Percentiles rank a stretch among this genome's conserved stretches.
phyloP scores from a whole-genome alignment of 2,329 filamentous ascomycete species.

The Talaromyces piceae region DNA sequence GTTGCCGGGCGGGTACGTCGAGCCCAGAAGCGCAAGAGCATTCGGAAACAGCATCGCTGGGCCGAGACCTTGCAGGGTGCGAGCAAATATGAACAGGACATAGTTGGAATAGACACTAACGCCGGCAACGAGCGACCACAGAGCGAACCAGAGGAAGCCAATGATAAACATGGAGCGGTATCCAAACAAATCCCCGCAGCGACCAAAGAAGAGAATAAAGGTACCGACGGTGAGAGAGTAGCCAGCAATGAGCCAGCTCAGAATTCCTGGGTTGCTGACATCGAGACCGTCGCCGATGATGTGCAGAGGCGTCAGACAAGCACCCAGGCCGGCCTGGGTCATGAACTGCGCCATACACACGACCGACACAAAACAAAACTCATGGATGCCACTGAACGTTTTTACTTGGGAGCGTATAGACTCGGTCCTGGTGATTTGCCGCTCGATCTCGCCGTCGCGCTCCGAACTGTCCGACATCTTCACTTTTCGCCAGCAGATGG shows the following conservation, averaged over 20 bases:
- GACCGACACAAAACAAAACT: conserved; percentile 27
- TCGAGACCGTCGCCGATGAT: conserved; percentile 44
- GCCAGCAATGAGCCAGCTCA: conserved; percentile 52
- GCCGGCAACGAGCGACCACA: conserved; percentile 32
- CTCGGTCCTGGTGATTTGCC: conserved; percentile 7
- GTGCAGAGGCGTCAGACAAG: conserved; percentile 42
- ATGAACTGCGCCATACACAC: conserved; percentile 35
- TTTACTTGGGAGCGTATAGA: conserved; percentile 5
- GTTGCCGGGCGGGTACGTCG: conserved; percentile 48
- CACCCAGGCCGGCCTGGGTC: conserved; percentile 43
- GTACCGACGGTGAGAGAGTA: conserved; percentile 44
- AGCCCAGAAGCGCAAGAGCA: conserved; percentile 54
- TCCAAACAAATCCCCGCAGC: conserved; percentile 32
- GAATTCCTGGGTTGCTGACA: conserved; percentile 35
- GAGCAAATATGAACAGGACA: conserved; percentile 45
- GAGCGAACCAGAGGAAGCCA: conserved; percentile 28
- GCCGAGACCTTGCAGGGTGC: conserved; percentile 50
- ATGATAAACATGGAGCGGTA: conserved; percentile 29
- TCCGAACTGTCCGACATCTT: not conserved
- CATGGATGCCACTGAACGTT: conserved; percentile 14
- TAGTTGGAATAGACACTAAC: conserved; percentile 33
- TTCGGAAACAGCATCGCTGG: conserved; percentile 59
- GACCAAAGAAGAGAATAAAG: conserved; percentile 33
- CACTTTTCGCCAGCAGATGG: not conserved
- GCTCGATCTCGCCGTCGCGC: not conserved